Evolutionary conservation across 306 rosid species (phyloP).

Genomic region (Vigna hirtella): DNA sequence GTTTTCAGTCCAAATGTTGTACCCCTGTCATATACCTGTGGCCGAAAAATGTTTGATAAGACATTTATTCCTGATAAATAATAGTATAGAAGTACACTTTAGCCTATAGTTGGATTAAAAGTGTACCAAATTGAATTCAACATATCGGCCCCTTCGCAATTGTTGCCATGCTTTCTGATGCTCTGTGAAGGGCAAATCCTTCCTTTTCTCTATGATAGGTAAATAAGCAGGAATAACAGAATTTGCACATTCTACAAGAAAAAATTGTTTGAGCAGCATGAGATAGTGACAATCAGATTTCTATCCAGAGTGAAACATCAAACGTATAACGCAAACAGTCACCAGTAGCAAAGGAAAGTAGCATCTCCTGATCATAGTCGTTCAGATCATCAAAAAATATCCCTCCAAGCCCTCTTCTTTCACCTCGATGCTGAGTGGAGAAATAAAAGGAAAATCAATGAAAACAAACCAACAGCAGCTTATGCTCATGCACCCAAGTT

Average conservation of each 20-base stretch:
- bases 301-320: constrained; percentile 18
- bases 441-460: constrained; percentile 37
- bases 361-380: constrained; percentile 98
- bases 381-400: constrained; percentile 95
- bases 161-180: constrained; percentile 96
- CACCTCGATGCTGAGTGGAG: constrained; percentile 83
- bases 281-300: constrained; percentile 21
- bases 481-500: constrained; percentile 7
- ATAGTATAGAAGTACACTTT: neutral
- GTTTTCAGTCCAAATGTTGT: constrained; percentile 98
- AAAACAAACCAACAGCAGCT: constrained; percentile 35
- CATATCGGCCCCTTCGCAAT: constrained; percentile 92
- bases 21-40: constrained; percentile 94
- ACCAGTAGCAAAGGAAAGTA: constrained; percentile 95
- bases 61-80: constrained; percentile 23
- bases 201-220: constrained; percentile 92
- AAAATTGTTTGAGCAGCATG: constrained; percentile 37
- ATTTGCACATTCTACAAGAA: constrained; percentile 86
- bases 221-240: constrained; percentile 92
- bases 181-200: constrained; percentile 78
- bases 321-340: constrained; percentile 44
- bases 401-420: constrained; percentile 98
- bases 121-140: constrained; percentile 93
- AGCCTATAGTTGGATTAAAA: constrained; percentile 30
- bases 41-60: neutral